phyloP scores from a whole-genome alignment of 2,329 filamentous ascomycete species.

The Pseudogymnoascus destructans region DNA sequence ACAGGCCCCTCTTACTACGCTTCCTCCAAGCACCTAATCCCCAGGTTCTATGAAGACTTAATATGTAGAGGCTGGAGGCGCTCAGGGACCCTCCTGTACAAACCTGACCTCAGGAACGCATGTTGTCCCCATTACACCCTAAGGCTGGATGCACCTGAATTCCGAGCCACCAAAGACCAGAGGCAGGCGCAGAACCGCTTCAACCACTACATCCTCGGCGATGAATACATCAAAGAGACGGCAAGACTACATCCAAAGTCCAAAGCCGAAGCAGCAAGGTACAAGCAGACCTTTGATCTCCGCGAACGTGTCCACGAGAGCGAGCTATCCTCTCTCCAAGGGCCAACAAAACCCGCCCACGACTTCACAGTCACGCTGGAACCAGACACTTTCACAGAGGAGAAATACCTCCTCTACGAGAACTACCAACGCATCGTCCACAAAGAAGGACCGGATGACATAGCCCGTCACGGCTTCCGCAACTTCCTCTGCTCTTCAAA shows the following conservation, averaged over 20 bases:
- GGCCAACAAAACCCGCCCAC: slow-evolving; percentile 43
- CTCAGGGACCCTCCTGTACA: slow-evolving; percentile 58
- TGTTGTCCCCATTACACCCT: slow-evolving; percentile 92
- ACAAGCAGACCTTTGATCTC: slow-evolving; percentile 56
- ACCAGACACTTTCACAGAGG: slow-evolving; percentile 54
- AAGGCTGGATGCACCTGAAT: slow-evolving; percentile 51
- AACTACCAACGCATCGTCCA: slow-evolving; percentile 68
- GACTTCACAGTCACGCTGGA: slow-evolving; percentile 58
- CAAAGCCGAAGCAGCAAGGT: slow-evolving; percentile 49
- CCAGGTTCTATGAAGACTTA: slow-evolving; percentile 56
- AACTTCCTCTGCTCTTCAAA: slow-evolving; percentile 65
- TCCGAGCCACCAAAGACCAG: slow-evolving; percentile 58
- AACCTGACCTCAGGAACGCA: slow-evolving; percentile 62
- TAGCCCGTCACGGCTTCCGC: slow-evolving; percentile 49
- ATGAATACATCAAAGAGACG: slow-evolving; percentile 50
- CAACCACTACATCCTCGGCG: slow-evolving; percentile 57
- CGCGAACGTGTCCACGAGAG: slow-evolving; percentile 54
- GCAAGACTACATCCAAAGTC: slow-evolving; percentile 52
- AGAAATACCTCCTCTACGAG: slow-evolving; percentile 60
- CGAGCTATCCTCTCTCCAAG: slow-evolving; percentile 38
- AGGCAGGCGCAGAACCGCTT: slow-evolving; percentile 65
- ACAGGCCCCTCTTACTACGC: slow-evolving; percentile 64
- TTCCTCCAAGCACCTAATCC: slow-evolving; percentile 44
- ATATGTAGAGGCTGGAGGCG: slow-evolving; percentile 68
- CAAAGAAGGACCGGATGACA: slow-evolving; percentile 46